Evolutionary conservation across 1,284 basidiomycete species (phyloP).

Genomic region (Tilletia horrida): DNA sequence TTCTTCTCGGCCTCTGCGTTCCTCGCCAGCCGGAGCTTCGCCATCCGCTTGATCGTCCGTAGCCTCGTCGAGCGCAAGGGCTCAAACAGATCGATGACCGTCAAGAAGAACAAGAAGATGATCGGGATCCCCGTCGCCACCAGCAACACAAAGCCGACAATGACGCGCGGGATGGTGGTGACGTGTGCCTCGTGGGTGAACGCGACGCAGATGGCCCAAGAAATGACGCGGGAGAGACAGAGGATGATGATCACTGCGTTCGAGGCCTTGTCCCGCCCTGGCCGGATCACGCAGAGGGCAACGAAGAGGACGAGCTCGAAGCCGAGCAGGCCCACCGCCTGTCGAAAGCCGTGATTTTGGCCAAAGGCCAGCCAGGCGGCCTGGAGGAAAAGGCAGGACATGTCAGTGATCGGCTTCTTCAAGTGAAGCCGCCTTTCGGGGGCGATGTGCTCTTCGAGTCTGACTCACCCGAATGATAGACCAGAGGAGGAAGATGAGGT

Average conservation of each 20-base stretch:
- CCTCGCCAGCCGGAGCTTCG: neutral
- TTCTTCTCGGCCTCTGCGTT: neutral
- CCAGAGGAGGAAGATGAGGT: slow-evolving; percentile 37
- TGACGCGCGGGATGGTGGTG: slow-evolving; percentile 48
- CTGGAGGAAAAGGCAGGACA: neutral
- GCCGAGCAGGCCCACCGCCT: slow-evolving; percentile 47
- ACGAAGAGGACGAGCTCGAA: slow-evolving; percentile 47
- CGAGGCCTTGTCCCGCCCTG: slow-evolving; percentile 42
- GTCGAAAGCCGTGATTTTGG: slow-evolving; percentile 35
- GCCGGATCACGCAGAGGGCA: slow-evolving; percentile 40
- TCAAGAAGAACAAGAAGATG: slow-evolving; percentile 45
- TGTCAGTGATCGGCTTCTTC: neutral
- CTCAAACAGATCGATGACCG: slow-evolving; percentile 39
- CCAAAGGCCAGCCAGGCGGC: slow-evolving; percentile 47
- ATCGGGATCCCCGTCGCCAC: slow-evolving; percentile 47
- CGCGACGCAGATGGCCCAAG: slow-evolving; percentile 46
- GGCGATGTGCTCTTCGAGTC: neutral
- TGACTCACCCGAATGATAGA: slow-evolving; percentile 33
- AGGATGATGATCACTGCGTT: slow-evolving; percentile 50
- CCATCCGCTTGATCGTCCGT: slow-evolving; percentile 9
- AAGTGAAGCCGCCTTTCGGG: neutral
- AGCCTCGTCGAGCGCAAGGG: slow-evolving; percentile 25
- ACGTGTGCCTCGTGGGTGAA: slow-evolving; percentile 43
- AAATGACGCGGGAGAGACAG: slow-evolving; percentile 39
- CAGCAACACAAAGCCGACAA: slow-evolving; percentile 49